Conservation (phyloP, 805 yeast species). For the Debaryomyces maramus region DNA sequence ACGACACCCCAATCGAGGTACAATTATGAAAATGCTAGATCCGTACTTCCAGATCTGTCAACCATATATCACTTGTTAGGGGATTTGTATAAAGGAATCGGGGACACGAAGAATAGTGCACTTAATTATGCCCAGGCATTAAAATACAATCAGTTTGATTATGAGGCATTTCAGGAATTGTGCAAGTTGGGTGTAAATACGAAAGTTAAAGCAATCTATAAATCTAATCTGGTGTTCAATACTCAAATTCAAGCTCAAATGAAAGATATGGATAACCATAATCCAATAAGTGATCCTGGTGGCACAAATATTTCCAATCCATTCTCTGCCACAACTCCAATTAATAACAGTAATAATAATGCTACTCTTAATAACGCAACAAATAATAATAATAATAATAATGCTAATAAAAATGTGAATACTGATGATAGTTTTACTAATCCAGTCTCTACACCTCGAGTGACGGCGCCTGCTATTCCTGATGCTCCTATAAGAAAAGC, state of each 20-base stretch:
- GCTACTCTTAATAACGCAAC: not conserved
- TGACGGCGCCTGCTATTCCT: slow-evolving; percentile 25
- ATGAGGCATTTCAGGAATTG: slow-evolving; percentile 82
- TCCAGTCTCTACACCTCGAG: slow-evolving; percentile 31
- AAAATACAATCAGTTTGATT: slow-evolving; percentile 72
- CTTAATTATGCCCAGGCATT: slow-evolving; percentile 68
- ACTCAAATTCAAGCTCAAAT: not conserved
- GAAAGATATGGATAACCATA: slow-evolving; percentile 2
- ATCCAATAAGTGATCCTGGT: slow-evolving; percentile 3
- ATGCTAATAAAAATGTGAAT: slow-evolving; percentile 14
- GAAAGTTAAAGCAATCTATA: slow-evolving; percentile 56
- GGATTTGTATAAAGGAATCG: slow-evolving; percentile 56
- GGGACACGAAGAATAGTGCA: slow-evolving; percentile 65
- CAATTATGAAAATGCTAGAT: slow-evolving; percentile 41
- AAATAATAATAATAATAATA: not conserved
- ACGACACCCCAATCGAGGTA: slow-evolving; percentile 20
- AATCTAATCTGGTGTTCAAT: slow-evolving; percentile 16
- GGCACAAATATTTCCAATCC: slow-evolving; percentile 23
- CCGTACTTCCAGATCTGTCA: slow-evolving; percentile 63
- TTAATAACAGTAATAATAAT: slow-evolving; percentile 2
- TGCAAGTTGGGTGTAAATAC: slow-evolving; percentile 71
- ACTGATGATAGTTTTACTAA: slow-evolving; percentile 24
- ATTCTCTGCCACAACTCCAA: slow-evolving; percentile 14
- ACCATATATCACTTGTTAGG: slow-evolving; percentile 70
- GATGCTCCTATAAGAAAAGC: slow-evolving; percentile 41